These are phyloP conservation scores for Grammothele lineata DNA, from an alignment of 768 basidiomycete genomes.

Conservation along the genomic window DNA sequence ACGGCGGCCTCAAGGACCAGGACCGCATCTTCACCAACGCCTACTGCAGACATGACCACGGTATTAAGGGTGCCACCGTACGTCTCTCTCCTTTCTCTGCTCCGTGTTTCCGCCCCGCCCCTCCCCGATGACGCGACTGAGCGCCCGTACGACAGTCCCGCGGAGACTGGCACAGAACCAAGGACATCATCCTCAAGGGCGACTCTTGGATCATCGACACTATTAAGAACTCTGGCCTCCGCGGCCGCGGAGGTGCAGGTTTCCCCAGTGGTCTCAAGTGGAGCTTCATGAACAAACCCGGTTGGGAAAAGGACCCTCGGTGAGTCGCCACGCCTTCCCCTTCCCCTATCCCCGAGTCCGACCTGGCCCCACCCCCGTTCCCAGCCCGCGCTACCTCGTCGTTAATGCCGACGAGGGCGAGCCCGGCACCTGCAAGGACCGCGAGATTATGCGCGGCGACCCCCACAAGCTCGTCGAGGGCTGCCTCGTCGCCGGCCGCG, in stretches of 20 bases:
- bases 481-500: slow-evolving; percentile 93
- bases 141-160: slow-evolving; percentile 51
- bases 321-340: slow-evolving; percentile 26
- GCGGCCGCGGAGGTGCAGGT: slow-evolving; percentile 94
- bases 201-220: slow-evolving; percentile 97
- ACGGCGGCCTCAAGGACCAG: slow-evolving; percentile 93
- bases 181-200: slow-evolving; percentile 92
- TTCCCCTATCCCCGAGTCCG: neutral
- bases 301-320: slow-evolving; percentile 93
- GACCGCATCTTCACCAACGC: slow-evolving; percentile 93
- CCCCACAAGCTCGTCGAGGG: slow-evolving; percentile 98
- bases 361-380: neutral
- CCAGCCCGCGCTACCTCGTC: slow-evolving; percentile 90
- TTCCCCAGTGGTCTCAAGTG: slow-evolving; percentile 97
- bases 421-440: slow-evolving; percentile 98
- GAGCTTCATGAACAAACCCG: slow-evolving; percentile 99
- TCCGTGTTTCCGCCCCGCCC: too few species aligned
- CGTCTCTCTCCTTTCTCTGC: slow-evolving; percentile 17
- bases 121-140: slow-evolving; percentile 4
- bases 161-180: slow-evolving; percentile 98
- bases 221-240: slow-evolving; percentile 93
- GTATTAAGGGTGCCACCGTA: slow-evolving; percentile 89
- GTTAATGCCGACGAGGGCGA: slow-evolving; percentile 99
- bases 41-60: slow-evolving; percentile 84
- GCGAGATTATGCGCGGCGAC: slow-evolving; percentile 96